Evolutionary conservation across 2,329 filamentous ascomycete genomes (phyloP), one percentile per base, ranked within the genome.

Genomic region (Stachybotrys elegans): DNA sequence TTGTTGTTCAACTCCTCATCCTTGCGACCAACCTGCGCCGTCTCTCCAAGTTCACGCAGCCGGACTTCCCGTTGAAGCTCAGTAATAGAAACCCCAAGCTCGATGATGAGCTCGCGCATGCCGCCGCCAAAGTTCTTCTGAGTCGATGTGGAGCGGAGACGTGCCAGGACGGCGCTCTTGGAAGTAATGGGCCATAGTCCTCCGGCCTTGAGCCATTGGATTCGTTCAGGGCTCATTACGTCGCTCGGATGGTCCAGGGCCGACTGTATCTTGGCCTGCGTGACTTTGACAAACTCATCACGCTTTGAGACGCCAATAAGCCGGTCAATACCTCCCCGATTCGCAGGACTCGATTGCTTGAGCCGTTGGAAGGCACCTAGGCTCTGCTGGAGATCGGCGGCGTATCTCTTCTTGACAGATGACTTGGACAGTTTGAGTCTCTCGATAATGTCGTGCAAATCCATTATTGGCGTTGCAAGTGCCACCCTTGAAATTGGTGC

Each of bases 1-100:
- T 14, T 44, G 46, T 58, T 78, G 43, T 3, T 60, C 49, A 6
- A 67, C 57, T 46, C 66, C 48, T 77, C 76, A 74, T 11, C 73
- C 63, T 71, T 6, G 69, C 70, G 3, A 66, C 70, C 9, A 73
- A 58, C 0, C 66, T 76, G 40, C 66, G 69, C 41, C 35, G 51
- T 81, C 71, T n/a, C 67, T 76, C 55, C 47, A 8, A 57, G 16
- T 11, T 86, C 82, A 49, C 86, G 81, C 0, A 86, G 55, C 16
- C 61, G 55, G 21, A 59, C 49, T 29, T 56, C 56, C 11, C 61
- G 57, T 20, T 66, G 57, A 25, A 57, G 20, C 13, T 50, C 47
- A 2, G 54, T 57, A 22, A 57, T 54, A 3, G 42, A 23, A 6
- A 57, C 5, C 7, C 52, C 49, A 35, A 57, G 46, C 1, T 50